A percentile compares a stretch with the other conserved stretches of the same genome.
Conservation (phyloP, 129 eudicot species). For the Solidago caesia region DNA sequence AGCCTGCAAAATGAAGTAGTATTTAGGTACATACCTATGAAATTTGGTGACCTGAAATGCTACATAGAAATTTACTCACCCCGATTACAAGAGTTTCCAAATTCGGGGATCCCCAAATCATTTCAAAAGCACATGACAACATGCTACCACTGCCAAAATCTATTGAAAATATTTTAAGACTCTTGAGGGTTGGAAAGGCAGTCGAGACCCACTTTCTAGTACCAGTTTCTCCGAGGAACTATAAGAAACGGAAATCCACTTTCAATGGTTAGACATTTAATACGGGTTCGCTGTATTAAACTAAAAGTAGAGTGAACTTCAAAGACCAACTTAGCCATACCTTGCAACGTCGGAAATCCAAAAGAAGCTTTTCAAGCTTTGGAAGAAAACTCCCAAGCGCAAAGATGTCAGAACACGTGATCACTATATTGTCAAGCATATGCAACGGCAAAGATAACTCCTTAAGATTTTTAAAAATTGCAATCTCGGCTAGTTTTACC, state of each 20-base stretch:
- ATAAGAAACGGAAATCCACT: background rate
- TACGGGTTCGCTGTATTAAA: too few species aligned
- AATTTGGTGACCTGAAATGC: background rate
- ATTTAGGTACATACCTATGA: slow-evolving; percentile 2
- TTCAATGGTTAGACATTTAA: background rate
- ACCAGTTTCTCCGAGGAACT: background rate
- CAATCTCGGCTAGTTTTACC: background rate
- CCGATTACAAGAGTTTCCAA: background rate
- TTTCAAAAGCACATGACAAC: slow-evolving; percentile 1
- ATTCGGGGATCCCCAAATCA: slow-evolving; percentile 10
- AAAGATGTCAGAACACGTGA: background rate
- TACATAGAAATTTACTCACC: background rate
- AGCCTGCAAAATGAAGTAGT: background rate
- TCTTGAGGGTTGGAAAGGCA: background rate
- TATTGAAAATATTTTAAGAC: background rate
- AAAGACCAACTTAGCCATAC: background rate
- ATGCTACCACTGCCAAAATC: background rate
- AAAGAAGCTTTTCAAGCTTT: background rate
- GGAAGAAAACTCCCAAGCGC: background rate
- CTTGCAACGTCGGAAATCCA: background rate
- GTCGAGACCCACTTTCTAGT: background rate
- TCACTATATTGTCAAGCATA: background rate
- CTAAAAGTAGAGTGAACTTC: too few species aligned
- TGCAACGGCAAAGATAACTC: background rate
- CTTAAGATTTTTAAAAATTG: background rate